Conservation (phyloP, 257 asterid species). For the Primulina huaijiensis region DNA sequence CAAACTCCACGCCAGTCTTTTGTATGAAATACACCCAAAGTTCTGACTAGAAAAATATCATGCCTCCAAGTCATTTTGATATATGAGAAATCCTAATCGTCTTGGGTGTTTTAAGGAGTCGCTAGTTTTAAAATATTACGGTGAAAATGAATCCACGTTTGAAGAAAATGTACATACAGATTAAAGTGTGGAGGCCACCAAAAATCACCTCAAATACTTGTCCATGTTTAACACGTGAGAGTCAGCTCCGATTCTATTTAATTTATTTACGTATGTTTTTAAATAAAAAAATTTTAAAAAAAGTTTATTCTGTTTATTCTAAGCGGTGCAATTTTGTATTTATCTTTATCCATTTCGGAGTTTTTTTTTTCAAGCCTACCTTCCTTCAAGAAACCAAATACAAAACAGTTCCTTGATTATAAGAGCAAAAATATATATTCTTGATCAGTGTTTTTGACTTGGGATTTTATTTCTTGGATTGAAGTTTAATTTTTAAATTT, state of each 20-base stretch:
- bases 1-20: background rate
- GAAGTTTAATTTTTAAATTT: background rate
- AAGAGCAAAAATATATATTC: background rate
- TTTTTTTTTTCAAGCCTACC: background rate
- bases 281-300: background rate
- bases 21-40: background rate
- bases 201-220: background rate
- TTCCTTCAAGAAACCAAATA: background rate
- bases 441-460: background rate
- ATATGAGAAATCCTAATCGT: too few relatives aligned
- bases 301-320: background rate
- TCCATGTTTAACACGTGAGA: background rate
- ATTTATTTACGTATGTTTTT: background rate
- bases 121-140: too few relatives aligned
- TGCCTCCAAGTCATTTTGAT: background rate
- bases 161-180: too few relatives aligned
- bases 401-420: background rate
- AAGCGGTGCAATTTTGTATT: background rate
- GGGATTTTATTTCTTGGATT: background rate
- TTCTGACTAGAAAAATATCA: background rate
- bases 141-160: too few relatives aligned
- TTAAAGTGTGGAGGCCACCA: background rate
- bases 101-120: too few relatives aligned
- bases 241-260: background rate
- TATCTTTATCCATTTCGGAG: background rate